Base-by-base conservation (phyloP, 805 yeast genomes). In the Phaffomyces thermotolerans region DNA sequence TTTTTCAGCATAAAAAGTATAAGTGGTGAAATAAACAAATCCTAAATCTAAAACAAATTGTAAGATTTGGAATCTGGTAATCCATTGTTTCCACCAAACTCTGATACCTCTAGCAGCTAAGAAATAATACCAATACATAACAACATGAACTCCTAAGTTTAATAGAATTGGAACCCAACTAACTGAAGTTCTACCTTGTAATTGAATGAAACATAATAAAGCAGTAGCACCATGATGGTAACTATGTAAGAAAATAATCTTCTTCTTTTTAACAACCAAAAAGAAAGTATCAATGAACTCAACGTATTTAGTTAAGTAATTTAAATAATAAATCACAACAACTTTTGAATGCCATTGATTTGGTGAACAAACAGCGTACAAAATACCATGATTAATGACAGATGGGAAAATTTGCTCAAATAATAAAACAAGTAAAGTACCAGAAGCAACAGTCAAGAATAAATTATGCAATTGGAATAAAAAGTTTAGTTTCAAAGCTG, bases 41-140 rank as follows among this genome's bases (percentile, higher is more conserved):
- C 74, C 79, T 60, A 91, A 76, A 66, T 91, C 99, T 60, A 91
- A 73, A 53, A 91, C 69, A 62, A 91, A 91, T 71, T 91, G 99
- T 58, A 86, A 71, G 68, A 91, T 91, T 73, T 91, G 99, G 73
- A 87, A 81, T 52, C 95, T 77, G 44, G 99, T 91, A 53, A 91
- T 96, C 96, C 96, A 91, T 72, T 90, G 95, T 71, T 93, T 91
- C 99, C 99, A 91, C 97, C 97, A 90, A 43, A 91, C 96, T 59
- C 87, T 82, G 61, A 90, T 86, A 46, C 96, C 96, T 63, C 95
- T 77, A 18, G 97, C 86, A 41, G 93, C 76, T 57, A 91, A 73
- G 73, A 90, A 89, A 72, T 93, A 91, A 78, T 91, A 91, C 84
- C 89, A 91, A 77, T 91, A 91, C 99, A 91, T 93, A 45, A 91